Evolutionary conservation across 169 alveolate species (phyloP), one percentile per base, ranked within the genome.

Genomic region (Eimeria maxima): DNA sequence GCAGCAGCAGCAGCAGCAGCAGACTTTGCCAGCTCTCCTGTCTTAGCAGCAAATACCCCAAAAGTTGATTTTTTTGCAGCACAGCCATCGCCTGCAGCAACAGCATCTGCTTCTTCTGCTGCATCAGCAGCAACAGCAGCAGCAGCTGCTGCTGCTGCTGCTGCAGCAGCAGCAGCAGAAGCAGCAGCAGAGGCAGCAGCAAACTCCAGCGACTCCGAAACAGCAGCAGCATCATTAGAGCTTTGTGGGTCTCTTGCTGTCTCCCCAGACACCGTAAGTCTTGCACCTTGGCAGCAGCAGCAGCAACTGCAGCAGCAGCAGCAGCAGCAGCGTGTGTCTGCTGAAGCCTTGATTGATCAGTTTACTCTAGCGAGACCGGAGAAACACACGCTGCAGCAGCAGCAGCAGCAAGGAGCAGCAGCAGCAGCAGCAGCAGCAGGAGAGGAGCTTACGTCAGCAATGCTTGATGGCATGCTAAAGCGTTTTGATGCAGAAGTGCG

Each of bases 401-500:
- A 53, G 60, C 60, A 53, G 60, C 60, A 11, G 53, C 53, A 10
- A 4, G 84, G 57, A 16, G 84, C 84, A 8, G 84, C 84, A 16
- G 84, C n/a, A 13, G 84, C 60, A 7, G 84, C 55, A 8, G 42
- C 13, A 13, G 55, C 22, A 20, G n/a, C 60, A n/a, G 87, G 87
- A 42, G 63, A 38, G 0, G 63, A 38, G n/a, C 87, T 76, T 7
- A 24, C 87, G 29, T 76, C 87, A 14, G 87, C 87, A 14, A 76
- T 76, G 87, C 87, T 76, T n/a, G 87, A 76, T 29, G 63, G 87
- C 47, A 76, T 76, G 87, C 63, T 76, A 42, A 76, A 76, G 87
- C 65, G 50, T 20, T 24, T 42, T 45, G 55, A 20, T 8, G 63
- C n/a, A 24, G 38, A 33, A n/a, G 87, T 18, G 10, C 38, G 63